Conservation (phyloP, 2,329 filamentous ascomycete species). For the Epichloe sp. region DNA sequence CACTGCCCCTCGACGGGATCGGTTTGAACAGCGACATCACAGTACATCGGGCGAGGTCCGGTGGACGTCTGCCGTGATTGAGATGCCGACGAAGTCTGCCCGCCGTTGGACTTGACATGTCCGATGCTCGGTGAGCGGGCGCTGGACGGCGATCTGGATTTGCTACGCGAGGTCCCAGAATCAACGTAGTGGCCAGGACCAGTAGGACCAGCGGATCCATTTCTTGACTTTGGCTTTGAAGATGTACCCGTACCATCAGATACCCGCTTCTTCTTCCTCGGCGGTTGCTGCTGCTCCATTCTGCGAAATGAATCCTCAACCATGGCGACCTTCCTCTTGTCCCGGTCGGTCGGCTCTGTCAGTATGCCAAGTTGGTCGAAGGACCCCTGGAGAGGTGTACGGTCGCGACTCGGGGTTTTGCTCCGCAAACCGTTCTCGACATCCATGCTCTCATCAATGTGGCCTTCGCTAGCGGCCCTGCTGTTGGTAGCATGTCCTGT, state of each 20-base stretch:
- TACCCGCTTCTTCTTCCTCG: slow-evolving; percentile 48
- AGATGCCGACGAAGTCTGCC: slow-evolving; percentile 15
- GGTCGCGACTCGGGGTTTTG: slow-evolving; percentile 54
- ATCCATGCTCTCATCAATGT: slow-evolving; percentile 40
- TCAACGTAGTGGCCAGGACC: slow-evolving; percentile 34
- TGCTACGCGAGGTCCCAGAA: slow-evolving; percentile 38
- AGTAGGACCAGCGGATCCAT: slow-evolving; percentile 22
- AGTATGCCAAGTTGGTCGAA: slow-evolving; percentile 47
- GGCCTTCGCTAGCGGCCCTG: slow-evolving; percentile 49
- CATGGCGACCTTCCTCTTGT: slow-evolving; percentile 55
- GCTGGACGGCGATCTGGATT: slow-evolving; percentile 37
- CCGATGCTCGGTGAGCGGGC: slow-evolving; percentile 24
- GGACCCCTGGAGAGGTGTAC: slow-evolving; percentile 49
- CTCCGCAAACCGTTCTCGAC: slow-evolving; percentile 40
- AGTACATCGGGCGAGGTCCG: slow-evolving; percentile 29
- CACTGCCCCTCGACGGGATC: slow-evolving; percentile 40
- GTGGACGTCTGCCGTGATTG: slow-evolving; percentile 26
- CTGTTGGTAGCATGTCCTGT: slow-evolving; percentile 50
- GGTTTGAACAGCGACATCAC: slow-evolving; percentile 40
- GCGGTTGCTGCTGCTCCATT: slow-evolving; percentile 44
- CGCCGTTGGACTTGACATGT: slow-evolving; percentile 14
- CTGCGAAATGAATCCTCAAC: slow-evolving; percentile 50
- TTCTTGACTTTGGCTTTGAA: slow-evolving; percentile 26
- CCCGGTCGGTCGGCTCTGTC: slow-evolving; percentile 51
- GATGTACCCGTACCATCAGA: slow-evolving; percentile 37